Conservation (phyloP, 306 rosid genomes). For the Psophocarpus tetragonolobus region DNA sequence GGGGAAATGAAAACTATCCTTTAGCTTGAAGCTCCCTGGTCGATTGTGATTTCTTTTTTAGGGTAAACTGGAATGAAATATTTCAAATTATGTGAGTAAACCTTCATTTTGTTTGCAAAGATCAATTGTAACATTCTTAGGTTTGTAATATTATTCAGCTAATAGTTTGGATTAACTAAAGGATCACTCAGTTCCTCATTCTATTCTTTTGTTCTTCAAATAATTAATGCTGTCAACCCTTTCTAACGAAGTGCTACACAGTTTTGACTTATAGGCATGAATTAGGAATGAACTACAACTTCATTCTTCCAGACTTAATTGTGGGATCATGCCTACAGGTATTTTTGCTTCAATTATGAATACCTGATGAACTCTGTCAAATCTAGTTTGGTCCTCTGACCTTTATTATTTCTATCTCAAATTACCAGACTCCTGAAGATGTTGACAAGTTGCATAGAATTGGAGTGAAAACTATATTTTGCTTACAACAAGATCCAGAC, state of each 20-base stretch:
- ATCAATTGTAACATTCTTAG: slow-evolving; percentile 17
- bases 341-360: slow-evolving; percentile 27
- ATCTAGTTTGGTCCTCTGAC: slow-evolving; percentile 34
- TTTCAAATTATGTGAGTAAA: not conserved
- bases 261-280: slow-evolving; percentile 96
- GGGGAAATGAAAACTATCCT: slow-evolving; percentile 19
- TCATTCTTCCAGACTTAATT: slow-evolving; percentile 85
- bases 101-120: not conserved
- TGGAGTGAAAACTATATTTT: slow-evolving; percentile 94
- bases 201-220: not conserved
- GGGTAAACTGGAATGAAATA: slow-evolving; percentile 4
- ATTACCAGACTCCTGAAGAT: slow-evolving; percentile 75
- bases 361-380: slow-evolving; percentile 6
- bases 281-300: slow-evolving; percentile 86
- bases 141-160: slow-evolving; percentile 12
- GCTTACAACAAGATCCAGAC: slow-evolving; percentile 89
- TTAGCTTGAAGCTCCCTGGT: slow-evolving; percentile 14
- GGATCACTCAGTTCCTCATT: slow-evolving; percentile 5
- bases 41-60: not conserved
- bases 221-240: slow-evolving; percentile 23
- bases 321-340: slow-evolving; percentile 99
- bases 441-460: slow-evolving; percentile 82
- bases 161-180: slow-evolving; percentile 23
- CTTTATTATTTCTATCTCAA: not conserved
- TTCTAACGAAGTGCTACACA: slow-evolving; percentile 46